Evolutionary conservation across 768 basidiomycete species (phyloP).

Genomic region (Dioszegia hungarica): DNA sequence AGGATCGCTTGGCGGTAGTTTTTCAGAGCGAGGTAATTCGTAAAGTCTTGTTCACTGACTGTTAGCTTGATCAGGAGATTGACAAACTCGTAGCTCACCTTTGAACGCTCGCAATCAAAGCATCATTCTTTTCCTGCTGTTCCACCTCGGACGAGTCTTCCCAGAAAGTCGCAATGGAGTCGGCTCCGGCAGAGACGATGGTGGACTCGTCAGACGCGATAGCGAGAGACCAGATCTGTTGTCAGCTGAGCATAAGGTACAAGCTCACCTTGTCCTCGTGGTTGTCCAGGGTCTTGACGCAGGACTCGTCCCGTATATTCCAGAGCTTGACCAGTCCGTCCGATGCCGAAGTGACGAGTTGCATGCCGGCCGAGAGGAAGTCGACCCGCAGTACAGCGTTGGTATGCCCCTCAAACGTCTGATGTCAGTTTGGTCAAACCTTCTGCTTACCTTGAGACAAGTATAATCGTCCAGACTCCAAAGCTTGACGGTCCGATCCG

Average conservation of each 20-base stretch:
- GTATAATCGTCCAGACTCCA: conserved; percentile 93
- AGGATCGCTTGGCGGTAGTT: conserved; percentile 89
- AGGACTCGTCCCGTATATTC: conserved; percentile 85
- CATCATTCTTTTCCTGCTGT: conserved; percentile 66
- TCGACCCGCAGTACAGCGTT: conserved; percentile 93
- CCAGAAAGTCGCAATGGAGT: conserved; percentile 95
- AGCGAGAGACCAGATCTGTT: conserved; percentile 91
- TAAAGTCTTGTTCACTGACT: conserved; percentile 89
- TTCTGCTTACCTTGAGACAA: conserved; percentile 61
- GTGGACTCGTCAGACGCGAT: conserved; percentile 73
- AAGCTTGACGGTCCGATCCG: conserved; percentile 87
- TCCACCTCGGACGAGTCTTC: conserved; percentile 85
- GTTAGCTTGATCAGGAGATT: background rate
- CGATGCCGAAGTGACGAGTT: conserved; percentile 82
- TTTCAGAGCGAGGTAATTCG: conserved; percentile 77
- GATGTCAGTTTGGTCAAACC: background rate
- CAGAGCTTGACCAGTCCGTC: conserved; percentile 96
- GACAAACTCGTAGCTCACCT: conserved; percentile 66
- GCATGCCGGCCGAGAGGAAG: conserved; percentile 75
- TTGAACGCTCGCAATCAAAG: conserved; percentile 67
- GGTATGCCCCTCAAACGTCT: conserved; percentile 97
- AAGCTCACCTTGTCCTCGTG: conserved; percentile 89
- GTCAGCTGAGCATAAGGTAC: background rate
- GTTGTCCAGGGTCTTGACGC: conserved; percentile 83
- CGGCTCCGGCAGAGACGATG: conserved; percentile 90